Conservation (phyloP, 2,329 filamentous ascomycete species). For the Diplodia mutila region DNA sequence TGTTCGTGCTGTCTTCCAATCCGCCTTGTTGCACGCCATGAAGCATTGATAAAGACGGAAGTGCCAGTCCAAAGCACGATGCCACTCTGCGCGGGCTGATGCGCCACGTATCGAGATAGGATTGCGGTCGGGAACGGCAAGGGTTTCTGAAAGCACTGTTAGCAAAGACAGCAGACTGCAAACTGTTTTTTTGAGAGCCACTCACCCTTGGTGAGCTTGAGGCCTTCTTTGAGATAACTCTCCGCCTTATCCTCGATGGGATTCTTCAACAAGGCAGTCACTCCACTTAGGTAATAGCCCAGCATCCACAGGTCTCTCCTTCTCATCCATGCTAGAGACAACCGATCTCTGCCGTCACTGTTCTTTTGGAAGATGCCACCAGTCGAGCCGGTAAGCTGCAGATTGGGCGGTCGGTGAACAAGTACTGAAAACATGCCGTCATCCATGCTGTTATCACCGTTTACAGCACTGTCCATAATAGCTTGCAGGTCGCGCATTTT, state of each 20-base stretch:
- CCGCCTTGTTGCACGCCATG: constrained; percentile 69
- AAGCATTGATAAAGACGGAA: constrained; percentile 73
- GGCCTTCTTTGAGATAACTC: constrained; percentile 61
- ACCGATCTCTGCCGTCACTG: constrained; percentile 42
- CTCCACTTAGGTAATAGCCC: constrained; percentile 62
- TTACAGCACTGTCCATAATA: constrained; percentile 59
- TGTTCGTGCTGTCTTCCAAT: constrained; percentile 68
- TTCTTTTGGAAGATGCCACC: constrained; percentile 49
- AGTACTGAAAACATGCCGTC: constrained; percentile 47
- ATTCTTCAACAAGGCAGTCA: constrained; percentile 60
- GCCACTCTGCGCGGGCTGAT: constrained; percentile 61
- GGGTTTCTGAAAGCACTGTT: constrained; percentile 20
- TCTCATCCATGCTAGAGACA: constrained; percentile 64
- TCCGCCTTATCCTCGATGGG: constrained; percentile 59
- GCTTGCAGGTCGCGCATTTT: constrained; percentile 67
- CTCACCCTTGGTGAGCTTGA: constrained; percentile 40
- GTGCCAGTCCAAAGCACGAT: constrained; percentile 67
- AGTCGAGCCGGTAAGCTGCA: constrained; percentile 46
- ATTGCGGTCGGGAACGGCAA: constrained; percentile 29
- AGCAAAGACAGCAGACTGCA: neutral
- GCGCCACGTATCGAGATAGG: constrained; percentile 34
- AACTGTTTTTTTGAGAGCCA: neutral
- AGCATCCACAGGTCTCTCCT: constrained; percentile 63
- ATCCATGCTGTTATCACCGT: constrained; percentile 35
- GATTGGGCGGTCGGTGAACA: constrained; percentile 40